Conservation (phyloP, 768 basidiomycete species). For the Tremella mesenterica region DNA sequence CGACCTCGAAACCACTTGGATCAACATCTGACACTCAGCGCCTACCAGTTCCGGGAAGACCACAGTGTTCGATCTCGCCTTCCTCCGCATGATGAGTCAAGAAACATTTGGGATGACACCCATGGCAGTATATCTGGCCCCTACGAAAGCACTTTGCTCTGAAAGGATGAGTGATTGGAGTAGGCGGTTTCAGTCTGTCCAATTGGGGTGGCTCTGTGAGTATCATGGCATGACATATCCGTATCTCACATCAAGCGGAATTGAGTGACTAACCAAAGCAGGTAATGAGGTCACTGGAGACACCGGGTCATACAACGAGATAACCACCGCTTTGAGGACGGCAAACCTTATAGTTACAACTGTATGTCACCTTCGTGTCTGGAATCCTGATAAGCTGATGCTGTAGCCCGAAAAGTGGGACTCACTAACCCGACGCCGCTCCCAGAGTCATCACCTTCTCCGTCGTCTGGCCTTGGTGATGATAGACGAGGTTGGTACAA, state of each 20-base stretch:
- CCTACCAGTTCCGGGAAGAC: slow-evolving; percentile 97
- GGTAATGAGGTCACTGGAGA: slow-evolving; percentile 91
- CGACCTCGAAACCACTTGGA: background rate
- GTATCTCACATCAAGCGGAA: too few species aligned
- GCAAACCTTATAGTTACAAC: slow-evolving; percentile 79
- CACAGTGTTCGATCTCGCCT: slow-evolving; percentile 81
- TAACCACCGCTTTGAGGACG: slow-evolving; percentile 65
- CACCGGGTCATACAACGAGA: slow-evolving; percentile 57
- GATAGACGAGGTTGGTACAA: slow-evolving; percentile 69
- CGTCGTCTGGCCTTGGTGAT: slow-evolving; percentile 69
- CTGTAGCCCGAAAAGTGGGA: slow-evolving; percentile 87
- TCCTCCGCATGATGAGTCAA: slow-evolving; percentile 55
- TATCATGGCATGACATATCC: background rate
- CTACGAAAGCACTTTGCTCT: slow-evolving; percentile 86
- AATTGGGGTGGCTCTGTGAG: background rate
- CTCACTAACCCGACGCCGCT: slow-evolving; percentile 60
- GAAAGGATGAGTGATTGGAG: slow-evolving; percentile 81
- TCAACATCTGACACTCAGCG: slow-evolving; percentile 46
- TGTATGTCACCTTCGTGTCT: slow-evolving; percentile 46
- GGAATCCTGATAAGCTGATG: background rate
- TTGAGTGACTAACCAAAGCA: too few species aligned
- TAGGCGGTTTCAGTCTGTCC: slow-evolving; percentile 63
- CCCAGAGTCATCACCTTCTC: slow-evolving; percentile 58
- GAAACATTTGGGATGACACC: background rate
- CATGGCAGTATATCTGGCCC: slow-evolving; percentile 70